Evolutionary conservation across 2,329 filamentous ascomycete genomes (phyloP).

Genomic region (Verticillium klebahnii): DNA sequence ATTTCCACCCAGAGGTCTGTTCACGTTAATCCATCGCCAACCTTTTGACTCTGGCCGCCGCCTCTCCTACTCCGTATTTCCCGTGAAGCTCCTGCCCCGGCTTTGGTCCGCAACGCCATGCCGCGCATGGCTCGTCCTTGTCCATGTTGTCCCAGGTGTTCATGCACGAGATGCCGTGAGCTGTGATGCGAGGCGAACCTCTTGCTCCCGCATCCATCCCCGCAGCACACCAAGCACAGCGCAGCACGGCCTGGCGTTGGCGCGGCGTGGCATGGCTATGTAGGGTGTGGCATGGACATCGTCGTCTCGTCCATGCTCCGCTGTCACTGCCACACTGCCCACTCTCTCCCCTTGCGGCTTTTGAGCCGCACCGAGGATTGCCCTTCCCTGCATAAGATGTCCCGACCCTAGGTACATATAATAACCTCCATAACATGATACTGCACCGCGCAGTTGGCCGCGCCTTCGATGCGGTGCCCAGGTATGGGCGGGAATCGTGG

Average conservation of each 20-base stretch:
- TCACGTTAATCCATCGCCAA: no score
- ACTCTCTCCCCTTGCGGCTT: not conserved
- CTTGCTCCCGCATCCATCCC: not conserved
- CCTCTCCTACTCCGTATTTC: not conserved
- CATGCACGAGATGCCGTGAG: constrained; percentile 8
- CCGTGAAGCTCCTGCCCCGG: not conserved
- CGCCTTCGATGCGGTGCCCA: not conserved
- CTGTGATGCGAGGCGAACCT: not conserved
- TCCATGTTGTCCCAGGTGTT: constrained; percentile 13
- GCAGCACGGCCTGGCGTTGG: not conserved
- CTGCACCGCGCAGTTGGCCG: not conserved
- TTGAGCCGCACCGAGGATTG: not conserved
- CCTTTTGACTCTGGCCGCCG: not conserved
- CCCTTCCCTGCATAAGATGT: not conserved
- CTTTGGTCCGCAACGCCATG: not conserved
- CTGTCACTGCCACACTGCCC: not conserved
- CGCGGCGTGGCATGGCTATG: not conserved
- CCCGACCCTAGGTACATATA: not conserved
- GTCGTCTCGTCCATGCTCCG: not conserved
- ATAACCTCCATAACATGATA: not conserved
- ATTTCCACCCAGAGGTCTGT: no score
- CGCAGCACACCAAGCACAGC: not conserved
- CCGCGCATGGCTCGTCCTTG: constrained; percentile 6
- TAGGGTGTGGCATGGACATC: not conserved
- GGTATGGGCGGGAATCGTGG: no score